These are phyloP conservation scores for Metarhizium robertsii DNA, from an alignment of 2,329 filamentous ascomycete species.

Conservation along the genomic window DNA sequence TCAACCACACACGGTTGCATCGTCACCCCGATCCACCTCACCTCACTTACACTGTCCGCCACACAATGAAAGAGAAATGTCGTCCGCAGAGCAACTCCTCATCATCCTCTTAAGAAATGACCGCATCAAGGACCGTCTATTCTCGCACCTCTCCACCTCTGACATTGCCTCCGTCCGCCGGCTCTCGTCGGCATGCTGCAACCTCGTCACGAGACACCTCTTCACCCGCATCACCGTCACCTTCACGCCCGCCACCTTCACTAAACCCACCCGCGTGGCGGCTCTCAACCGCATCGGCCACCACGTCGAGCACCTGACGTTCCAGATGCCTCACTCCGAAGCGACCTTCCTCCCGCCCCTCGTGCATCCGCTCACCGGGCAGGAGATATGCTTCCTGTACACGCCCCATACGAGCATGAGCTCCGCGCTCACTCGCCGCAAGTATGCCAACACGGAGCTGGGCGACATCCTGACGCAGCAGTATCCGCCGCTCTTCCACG, in stretches of 20 bases:
- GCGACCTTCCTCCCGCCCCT: conserved; percentile 79
- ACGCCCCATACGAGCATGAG: conserved; percentile 62
- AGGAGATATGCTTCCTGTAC: conserved; percentile 74
- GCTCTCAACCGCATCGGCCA: conserved; percentile 70
- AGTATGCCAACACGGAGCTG: conserved; percentile 71
- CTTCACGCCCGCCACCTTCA: conserved; percentile 68
- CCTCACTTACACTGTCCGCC: neutral
- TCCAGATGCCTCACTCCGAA: conserved; percentile 66
- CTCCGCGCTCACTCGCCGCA: conserved; percentile 54
- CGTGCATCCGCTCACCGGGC: conserved; percentile 65
- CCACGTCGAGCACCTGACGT: conserved; percentile 69
- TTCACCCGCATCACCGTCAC: conserved; percentile 62
- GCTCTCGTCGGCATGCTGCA: conserved; percentile 60
- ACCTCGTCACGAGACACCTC: conserved; percentile 57
- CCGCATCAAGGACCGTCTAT: conserved; percentile 38
- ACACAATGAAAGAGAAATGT: conserved; percentile 45
- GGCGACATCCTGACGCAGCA: conserved; percentile 76
- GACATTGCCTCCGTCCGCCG: conserved; percentile 54
- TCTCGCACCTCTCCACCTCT: conserved; percentile 37
- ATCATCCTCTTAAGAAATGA: conserved; percentile 47
- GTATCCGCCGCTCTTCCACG: conserved; percentile 83
- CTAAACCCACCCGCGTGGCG: conserved; percentile 60
- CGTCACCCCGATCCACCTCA: no score
- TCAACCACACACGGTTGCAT: no score
- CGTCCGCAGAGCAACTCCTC: conserved; percentile 38